Evolutionary conservation across 805 yeast genomes (phyloP).

Genomic region (Candida andamanensis): DNA sequence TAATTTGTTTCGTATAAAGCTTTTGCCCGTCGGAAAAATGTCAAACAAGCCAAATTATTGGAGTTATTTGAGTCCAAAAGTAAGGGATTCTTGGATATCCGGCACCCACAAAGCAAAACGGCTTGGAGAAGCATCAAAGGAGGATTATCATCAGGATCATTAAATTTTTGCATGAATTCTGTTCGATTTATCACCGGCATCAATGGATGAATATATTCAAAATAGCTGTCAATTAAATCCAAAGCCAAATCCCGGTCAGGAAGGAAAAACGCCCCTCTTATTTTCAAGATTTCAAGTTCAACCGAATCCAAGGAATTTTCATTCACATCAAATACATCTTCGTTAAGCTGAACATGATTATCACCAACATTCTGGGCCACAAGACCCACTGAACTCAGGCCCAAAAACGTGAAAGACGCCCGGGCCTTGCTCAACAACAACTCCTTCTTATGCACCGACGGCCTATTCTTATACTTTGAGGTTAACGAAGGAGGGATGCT

Average conservation of each 20-base stretch:
- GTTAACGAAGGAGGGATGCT: constrained; percentile 41
- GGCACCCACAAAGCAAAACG: constrained; percentile 62
- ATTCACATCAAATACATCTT: constrained; percentile 32
- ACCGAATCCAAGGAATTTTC: constrained; percentile 45
- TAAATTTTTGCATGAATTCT: constrained; percentile 53
- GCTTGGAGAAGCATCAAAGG: constrained; percentile 64
- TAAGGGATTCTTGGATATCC: constrained; percentile 52
- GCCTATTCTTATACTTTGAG: constrained; percentile 35
- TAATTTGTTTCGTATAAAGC: constrained; percentile 66
- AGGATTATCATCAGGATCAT: constrained; percentile 54
- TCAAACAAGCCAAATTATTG: constrained; percentile 46
- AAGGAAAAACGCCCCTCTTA: constrained; percentile 65
- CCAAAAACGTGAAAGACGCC: constrained; percentile 44
- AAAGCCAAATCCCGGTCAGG: constrained; percentile 57
- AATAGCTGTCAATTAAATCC: constrained; percentile 57
- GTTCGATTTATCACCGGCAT: constrained; percentile 64
- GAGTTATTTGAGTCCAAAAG: constrained; percentile 46
- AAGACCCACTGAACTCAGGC: constrained; percentile 46
- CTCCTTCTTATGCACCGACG: constrained; percentile 33
- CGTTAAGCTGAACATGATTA: constrained; percentile 42
- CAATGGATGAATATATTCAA: constrained; percentile 59
- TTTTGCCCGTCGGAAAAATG: constrained; percentile 66
- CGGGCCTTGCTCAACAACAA: constrained; percentile 20
- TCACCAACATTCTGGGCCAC: constrained; percentile 44
- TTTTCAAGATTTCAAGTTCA: constrained; percentile 58